Percentiles rank a stretch among this genome's conserved stretches.
These are phyloP conservation scores for Bipolaris sorokiniana DNA, from an alignment of 2,329 filamentous ascomycete species.

Conservation along the genomic window DNA sequence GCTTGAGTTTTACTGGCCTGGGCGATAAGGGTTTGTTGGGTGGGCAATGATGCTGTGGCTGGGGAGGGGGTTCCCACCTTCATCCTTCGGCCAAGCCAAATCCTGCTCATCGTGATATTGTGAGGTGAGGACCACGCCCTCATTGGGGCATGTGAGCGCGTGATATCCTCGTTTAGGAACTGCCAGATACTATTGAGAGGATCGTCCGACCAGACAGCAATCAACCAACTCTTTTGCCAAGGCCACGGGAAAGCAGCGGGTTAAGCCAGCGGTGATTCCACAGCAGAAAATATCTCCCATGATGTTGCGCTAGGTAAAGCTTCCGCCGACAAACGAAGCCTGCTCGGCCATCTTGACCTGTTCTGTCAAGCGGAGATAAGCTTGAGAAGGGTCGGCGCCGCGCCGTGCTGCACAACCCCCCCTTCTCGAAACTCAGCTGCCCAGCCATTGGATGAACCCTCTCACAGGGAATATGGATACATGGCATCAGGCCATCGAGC, in stretches of 20 bases:
- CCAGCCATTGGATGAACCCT: background rate
- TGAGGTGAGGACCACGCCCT: background rate
- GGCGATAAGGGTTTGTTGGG: background rate
- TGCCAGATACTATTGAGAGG: background rate
- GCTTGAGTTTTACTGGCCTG: no score
- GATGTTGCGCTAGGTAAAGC: constrained; percentile 9
- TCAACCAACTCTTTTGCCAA: constrained; percentile 3
- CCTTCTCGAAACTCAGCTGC: background rate
- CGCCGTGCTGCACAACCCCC: background rate
- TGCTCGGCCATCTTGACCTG: constrained; percentile 12
- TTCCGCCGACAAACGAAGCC: constrained; percentile 10
- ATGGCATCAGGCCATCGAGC: constrained; percentile 14
- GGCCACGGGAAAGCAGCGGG: constrained; percentile 6
- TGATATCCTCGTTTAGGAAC: background rate
- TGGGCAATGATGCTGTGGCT: background rate
- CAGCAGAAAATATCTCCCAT: constrained; percentile 1
- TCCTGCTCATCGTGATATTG: background rate
- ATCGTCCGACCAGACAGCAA: background rate
- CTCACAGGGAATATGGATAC: background rate
- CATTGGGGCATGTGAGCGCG: background rate
- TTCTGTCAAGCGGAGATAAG: constrained; percentile 11
- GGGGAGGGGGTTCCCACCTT: background rate
- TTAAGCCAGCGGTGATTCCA: background rate
- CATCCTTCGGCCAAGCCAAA: background rate
- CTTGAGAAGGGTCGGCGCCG: constrained; percentile 1